Evolutionary conservation across 2,329 filamentous ascomycete species (phyloP).

Genomic region (Incumbomyces lentus): DNA sequence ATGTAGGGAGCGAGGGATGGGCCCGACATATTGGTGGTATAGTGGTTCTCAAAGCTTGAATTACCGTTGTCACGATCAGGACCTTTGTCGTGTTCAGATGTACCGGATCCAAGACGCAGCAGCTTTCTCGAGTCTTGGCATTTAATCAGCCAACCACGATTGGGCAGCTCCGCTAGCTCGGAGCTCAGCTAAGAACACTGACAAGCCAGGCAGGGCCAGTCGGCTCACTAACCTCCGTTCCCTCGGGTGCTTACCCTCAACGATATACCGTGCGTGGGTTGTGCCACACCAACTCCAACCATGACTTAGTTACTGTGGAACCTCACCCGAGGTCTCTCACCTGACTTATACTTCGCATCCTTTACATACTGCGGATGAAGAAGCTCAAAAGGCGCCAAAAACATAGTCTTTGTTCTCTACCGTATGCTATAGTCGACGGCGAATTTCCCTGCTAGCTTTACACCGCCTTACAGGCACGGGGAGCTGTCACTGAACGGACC

Average conservation of each 20-base stretch:
- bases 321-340: too few relatives aligned
- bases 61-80: background rate
- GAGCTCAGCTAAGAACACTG: constrained; percentile 7
- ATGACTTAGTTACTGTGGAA: too few relatives aligned
- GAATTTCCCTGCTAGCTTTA: constrained; percentile 3
- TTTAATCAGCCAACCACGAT: constrained; percentile 3
- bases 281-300: too few relatives aligned
- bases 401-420: background rate
- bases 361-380: too few relatives aligned
- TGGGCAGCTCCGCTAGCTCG: background rate
- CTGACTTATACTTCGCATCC: too few relatives aligned
- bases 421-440: background rate
- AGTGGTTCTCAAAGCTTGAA: background rate
- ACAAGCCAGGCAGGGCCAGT: background rate
- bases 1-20: constrained; percentile 66
- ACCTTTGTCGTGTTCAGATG: background rate
- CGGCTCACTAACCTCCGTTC: background rate
- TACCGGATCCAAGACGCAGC: constrained; percentile 4
- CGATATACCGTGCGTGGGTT: too few relatives aligned
- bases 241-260: background rate
- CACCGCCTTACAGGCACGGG: constrained; percentile 2
- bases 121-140: constrained; percentile 5
- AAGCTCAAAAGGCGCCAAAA: background rate
- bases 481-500: constrained; percentile 9
- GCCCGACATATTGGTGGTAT: constrained; percentile 51